Evolutionary conservation across 495 filamentous ascomycete species (phyloP).

Genomic region (Penicillium goetzii): DNA sequence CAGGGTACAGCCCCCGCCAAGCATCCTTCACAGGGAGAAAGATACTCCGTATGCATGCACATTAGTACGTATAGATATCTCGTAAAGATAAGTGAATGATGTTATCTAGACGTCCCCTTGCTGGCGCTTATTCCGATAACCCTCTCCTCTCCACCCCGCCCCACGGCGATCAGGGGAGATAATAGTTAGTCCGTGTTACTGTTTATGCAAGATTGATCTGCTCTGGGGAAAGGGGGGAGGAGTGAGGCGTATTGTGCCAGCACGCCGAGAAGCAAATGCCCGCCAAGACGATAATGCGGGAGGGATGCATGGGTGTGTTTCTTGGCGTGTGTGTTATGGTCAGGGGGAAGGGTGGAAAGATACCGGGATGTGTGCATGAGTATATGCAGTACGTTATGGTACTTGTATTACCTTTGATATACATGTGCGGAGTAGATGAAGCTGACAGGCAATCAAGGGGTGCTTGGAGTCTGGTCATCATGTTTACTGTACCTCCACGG

Average conservation of each 20-base stretch:
- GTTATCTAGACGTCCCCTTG: slow-evolving; percentile 25
- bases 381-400: not conserved
- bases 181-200: not conserved
- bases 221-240: slow-evolving; percentile 13
- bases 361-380: slow-evolving; percentile 1
- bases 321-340: slow-evolving; percentile 33
- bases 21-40: slow-evolving; percentile 1
- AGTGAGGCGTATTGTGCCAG: slow-evolving; percentile 7
- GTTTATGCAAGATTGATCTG: not conserved
- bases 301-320: slow-evolving; percentile 39
- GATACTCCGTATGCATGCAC: not conserved
- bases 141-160: slow-evolving; percentile 24
- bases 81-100: not conserved
- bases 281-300: slow-evolving; percentile 39
- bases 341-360: slow-evolving; percentile 16
- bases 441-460: slow-evolving; percentile 9
- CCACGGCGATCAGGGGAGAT: slow-evolving; percentile 8
- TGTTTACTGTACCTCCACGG: not conserved
- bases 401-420: not conserved
- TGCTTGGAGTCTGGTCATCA: not conserved
- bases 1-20: slow-evolving; percentile 31
- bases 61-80: not conserved
- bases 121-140: slow-evolving; percentile 5
- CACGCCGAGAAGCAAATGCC: slow-evolving; percentile 16
- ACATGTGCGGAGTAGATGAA: not conserved